phyloP scores from a whole-genome alignment of 192 early-diverging fungal species.

The Chytriomyces hyalinus region DNA sequence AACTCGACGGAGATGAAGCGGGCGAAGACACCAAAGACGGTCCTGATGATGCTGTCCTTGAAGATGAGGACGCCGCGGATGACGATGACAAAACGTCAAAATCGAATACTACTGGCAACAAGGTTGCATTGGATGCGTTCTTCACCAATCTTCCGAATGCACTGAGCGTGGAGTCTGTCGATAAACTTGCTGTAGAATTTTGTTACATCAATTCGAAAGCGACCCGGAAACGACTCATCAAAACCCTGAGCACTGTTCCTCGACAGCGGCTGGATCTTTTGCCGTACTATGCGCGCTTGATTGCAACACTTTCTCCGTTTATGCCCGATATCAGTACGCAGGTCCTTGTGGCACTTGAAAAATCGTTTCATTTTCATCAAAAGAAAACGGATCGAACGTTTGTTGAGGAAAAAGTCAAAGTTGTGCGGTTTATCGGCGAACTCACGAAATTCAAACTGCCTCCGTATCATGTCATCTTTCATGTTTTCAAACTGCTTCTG shows the following conservation, averaged over 20 bases:
- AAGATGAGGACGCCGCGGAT: constrained; percentile 21
- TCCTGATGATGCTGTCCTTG: constrained; percentile 25
- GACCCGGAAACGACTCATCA: constrained; percentile 77
- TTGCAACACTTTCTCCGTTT: constrained; percentile 84
- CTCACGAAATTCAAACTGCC: constrained; percentile 92
- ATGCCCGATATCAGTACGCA: constrained; percentile 83
- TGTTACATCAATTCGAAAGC: constrained; percentile 86
- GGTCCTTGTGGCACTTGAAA: constrained; percentile 74
- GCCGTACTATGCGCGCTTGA: constrained; percentile 89
- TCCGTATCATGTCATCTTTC: constrained; percentile 79
- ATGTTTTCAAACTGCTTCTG: constrained; percentile 82
- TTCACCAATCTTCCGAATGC: constrained; percentile 75
- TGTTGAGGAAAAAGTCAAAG: constrained; percentile 77
- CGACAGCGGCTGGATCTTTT: constrained; percentile 81
- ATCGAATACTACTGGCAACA: constrained; percentile 42
- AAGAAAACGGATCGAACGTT: constrained; percentile 73
- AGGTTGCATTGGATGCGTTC: constrained; percentile 64
- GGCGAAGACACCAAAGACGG: constrained; percentile 13
- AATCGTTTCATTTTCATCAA: constrained; percentile 73
- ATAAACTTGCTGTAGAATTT: constrained; percentile 90
- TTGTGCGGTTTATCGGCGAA: constrained; percentile 81
- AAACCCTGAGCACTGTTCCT: constrained; percentile 77
- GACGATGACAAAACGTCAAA: constrained; percentile 45
- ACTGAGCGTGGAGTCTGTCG: constrained; percentile 83
- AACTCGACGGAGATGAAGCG: constrained; percentile 14